Percentiles rank a stretch among this genome's conserved stretches.
Conservation (phyloP, 371 early-diverging fungal species). For the Syncephalastrum monosporum region DNA sequence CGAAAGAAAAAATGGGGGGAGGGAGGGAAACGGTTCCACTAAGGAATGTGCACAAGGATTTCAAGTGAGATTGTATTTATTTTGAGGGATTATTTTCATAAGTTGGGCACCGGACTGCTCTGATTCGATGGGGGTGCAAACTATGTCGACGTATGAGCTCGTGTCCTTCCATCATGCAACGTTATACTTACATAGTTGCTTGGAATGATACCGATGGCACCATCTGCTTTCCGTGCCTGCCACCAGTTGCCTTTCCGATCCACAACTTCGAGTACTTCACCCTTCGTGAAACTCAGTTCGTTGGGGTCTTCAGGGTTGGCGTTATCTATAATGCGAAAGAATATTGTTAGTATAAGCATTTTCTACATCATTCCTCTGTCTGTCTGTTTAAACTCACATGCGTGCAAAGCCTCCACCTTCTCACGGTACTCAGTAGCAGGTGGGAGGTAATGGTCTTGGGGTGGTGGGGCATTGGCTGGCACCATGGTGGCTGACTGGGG, state of each 20-base stretch:
- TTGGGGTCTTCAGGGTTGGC: conserved; percentile 85
- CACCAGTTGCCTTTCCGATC: conserved; percentile 93
- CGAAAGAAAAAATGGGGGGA: no score
- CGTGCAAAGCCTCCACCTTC: conserved; percentile 22
- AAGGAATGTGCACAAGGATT: no score
- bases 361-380: neutral
- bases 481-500: neutral
- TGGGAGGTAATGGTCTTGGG: no score
- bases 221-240: conserved; percentile 81
- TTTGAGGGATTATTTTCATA: no score
- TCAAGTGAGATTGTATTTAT: no score
- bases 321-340: conserved; percentile 38
- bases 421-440: conserved; percentile 10
- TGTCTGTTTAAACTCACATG: conserved; percentile 13
- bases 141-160: no score
- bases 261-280: conserved; percentile 76
- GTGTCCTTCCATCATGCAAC: conserved; percentile 2
- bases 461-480: no score
- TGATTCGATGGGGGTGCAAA: no score
- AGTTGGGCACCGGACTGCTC: no score
- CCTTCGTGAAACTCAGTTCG: conserved; percentile 81
- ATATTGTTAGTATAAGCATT: neutral
- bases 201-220: conserved; percentile 82
- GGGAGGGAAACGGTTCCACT: no score
- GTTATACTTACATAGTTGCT: conserved; percentile 68